A percentile compares a stretch with the other conserved stretches of the same genome.
These are phyloP conservation scores for Speleostelium caveatum DNA, from an alignment of 78 protist species.

Conservation along the genomic window DNA sequence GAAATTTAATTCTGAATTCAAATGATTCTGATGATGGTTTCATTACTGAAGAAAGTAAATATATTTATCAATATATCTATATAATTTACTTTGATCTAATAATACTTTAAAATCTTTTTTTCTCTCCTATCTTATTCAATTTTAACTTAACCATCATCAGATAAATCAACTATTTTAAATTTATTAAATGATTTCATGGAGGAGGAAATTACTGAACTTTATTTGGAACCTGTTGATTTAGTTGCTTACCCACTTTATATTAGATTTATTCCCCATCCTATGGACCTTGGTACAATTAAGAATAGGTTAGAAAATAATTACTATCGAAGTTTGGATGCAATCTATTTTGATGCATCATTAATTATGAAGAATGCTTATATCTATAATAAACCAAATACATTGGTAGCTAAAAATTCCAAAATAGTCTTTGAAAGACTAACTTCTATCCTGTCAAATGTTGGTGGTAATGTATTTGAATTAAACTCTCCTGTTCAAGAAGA, in stretches of 20 bases:
- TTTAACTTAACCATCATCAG: too few relatives aligned
- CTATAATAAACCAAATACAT: slow-evolving; percentile 63
- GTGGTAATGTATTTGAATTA: neutral
- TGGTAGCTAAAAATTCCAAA: slow-evolving; percentile 44
- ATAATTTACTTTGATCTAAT: too few relatives aligned
- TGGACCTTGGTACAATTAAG: slow-evolving; percentile 42
- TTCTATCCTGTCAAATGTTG: neutral
- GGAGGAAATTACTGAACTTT: slow-evolving; percentile 36
- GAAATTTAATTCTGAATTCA: too few relatives aligned
- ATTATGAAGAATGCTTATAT: slow-evolving; percentile 58
- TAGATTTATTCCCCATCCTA: slow-evolving; percentile 65
- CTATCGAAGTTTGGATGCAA: slow-evolving; percentile 49
- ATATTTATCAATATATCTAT: too few relatives aligned
- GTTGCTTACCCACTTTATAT: slow-evolving; percentile 39
- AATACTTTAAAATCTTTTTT: too few relatives aligned
- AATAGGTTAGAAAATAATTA: slow-evolving; percentile 20
- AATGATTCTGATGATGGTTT: too few relatives aligned
- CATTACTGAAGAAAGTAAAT: too few relatives aligned
- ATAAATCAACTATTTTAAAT: too few relatives aligned
- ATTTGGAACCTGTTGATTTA: slow-evolving; percentile 58
- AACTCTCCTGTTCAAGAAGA: neutral
- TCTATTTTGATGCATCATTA: slow-evolving; percentile 29
- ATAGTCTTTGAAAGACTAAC: neutral
- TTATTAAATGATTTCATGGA: too few relatives aligned
- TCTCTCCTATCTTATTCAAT: too few relatives aligned